Conservation (phyloP, 805 yeast species). For the Sugiyamaella marilandica region DNA sequence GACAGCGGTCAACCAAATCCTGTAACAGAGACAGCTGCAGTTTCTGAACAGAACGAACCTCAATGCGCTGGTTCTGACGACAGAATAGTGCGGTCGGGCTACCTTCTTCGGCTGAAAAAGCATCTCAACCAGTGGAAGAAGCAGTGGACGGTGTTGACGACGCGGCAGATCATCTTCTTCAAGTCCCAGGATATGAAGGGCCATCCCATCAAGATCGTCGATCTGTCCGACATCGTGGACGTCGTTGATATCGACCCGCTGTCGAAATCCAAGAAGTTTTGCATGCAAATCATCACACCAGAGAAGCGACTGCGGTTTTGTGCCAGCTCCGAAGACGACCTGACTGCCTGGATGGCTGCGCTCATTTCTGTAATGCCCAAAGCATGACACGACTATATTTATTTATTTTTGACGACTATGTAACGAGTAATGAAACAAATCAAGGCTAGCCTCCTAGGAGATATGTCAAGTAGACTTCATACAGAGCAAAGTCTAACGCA, state of each 20-base stretch:
- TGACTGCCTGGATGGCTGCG: conserved; percentile 46
- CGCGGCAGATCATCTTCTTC: conserved; percentile 39
- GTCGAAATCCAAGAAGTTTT: conserved; percentile 40
- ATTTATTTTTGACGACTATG: no score
- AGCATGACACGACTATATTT: not conserved
- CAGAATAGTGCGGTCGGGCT: conserved; percentile 40
- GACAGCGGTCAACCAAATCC: not conserved
- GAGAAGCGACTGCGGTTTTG: conserved; percentile 43
- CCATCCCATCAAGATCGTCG: conserved; percentile 33
- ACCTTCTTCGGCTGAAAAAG: conserved; percentile 38
- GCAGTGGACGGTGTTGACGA: conserved; percentile 42
- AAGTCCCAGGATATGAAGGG: conserved; percentile 29
- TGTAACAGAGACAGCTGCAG: conserved; percentile 5
- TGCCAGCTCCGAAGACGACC: conserved; percentile 42
- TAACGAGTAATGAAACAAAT: no score
- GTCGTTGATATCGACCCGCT: conserved; percentile 49
- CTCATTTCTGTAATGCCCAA: conserved; percentile 31
- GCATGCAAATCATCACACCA: conserved; percentile 46
- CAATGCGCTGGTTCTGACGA: conserved; percentile 26
- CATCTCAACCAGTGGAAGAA: conserved; percentile 47
- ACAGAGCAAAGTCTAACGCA: no score
- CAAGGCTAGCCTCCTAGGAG: no score
- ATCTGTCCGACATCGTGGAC: conserved; percentile 38
- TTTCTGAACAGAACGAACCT: conserved; percentile 9
- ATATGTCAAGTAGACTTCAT: no score